These are phyloP conservation scores for Apiotrichum siamense DNA, from an alignment of 1,284 basidiomycete species.

Conservation along the genomic window DNA sequence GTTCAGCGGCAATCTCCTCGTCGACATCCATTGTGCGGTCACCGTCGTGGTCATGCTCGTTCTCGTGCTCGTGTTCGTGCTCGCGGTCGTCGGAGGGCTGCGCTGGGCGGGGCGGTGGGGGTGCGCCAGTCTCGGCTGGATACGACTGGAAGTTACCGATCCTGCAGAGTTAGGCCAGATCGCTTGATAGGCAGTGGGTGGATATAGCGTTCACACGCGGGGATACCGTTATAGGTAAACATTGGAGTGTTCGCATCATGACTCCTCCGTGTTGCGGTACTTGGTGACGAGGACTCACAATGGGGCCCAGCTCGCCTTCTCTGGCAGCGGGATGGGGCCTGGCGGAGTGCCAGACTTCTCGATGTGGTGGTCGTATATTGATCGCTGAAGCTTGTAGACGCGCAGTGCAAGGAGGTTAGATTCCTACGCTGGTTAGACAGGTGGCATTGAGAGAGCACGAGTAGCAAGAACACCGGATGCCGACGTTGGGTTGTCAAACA, in stretches of 20 bases:
- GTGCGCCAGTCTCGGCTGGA: constrained; percentile 9
- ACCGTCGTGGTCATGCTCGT: neutral
- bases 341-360: constrained; percentile 8
- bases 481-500: neutral
- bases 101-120: neutral
- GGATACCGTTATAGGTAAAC: too few species aligned
- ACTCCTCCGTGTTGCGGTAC: too few species aligned
- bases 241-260: too few species aligned
- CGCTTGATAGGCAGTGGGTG: neutral
- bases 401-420: constrained; percentile 20
- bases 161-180: neutral
- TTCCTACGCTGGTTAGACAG: constrained; percentile 12
- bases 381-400: constrained; percentile 18
- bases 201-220: too few species aligned
- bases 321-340: constrained; percentile 9
- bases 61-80: neutral
- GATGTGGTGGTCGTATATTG: constrained; percentile 17
- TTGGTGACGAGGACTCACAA: constrained; percentile 15
- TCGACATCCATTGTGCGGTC: neutral
- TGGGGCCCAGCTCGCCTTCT: constrained; percentile 15
- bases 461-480: neutral
- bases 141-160: constrained; percentile 10
- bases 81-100: neutral
- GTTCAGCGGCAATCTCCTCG: neutral
- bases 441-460: neutral